Evolutionary conservation across 805 yeast genomes (phyloP).

Genomic region (Saccharomycopsis capsularis): DNA sequence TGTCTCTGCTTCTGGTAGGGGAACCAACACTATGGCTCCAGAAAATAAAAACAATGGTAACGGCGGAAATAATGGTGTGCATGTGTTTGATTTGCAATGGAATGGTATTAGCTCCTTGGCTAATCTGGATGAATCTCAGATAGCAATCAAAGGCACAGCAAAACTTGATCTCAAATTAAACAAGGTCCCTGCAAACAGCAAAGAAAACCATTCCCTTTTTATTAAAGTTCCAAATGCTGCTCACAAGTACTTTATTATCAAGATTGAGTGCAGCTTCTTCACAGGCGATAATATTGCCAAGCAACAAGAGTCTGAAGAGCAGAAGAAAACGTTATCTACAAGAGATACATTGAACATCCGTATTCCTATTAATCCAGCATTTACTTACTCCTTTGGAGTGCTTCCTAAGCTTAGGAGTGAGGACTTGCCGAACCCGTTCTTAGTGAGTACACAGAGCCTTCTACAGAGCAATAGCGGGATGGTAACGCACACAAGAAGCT

Average conservation of each 20-base stretch:
- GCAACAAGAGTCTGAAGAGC: constrained; percentile 20
- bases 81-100: constrained; percentile 13
- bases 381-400: constrained; percentile 27
- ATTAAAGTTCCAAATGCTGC: constrained; percentile 18
- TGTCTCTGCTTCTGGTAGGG: not conserved
- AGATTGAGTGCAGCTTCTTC: constrained; percentile 21
- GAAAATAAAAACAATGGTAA: not conserved
- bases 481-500: constrained; percentile 29
- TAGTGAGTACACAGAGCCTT: constrained; percentile 10
- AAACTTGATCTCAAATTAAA: constrained; percentile 13
- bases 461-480: constrained; percentile 21
- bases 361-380: constrained; percentile 29
- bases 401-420: constrained; percentile 28
- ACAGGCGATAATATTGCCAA: constrained; percentile 19
- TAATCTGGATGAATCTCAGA: not conserved
- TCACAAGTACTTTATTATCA: constrained; percentile 14
- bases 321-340: constrained; percentile 14
- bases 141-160: not conserved
- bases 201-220: constrained; percentile 13
- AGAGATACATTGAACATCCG: constrained; percentile 23
- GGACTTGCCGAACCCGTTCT: constrained; percentile 29
- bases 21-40: not conserved
- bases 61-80: constrained; percentile 1
- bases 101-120: not conserved
- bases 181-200: constrained; percentile 2